Percentiles rank a stretch among this genome's conserved stretches.
These are phyloP conservation scores for Nakazawaea holstii DNA, from an alignment of 805 yeast species.

Conservation along the genomic window DNA sequence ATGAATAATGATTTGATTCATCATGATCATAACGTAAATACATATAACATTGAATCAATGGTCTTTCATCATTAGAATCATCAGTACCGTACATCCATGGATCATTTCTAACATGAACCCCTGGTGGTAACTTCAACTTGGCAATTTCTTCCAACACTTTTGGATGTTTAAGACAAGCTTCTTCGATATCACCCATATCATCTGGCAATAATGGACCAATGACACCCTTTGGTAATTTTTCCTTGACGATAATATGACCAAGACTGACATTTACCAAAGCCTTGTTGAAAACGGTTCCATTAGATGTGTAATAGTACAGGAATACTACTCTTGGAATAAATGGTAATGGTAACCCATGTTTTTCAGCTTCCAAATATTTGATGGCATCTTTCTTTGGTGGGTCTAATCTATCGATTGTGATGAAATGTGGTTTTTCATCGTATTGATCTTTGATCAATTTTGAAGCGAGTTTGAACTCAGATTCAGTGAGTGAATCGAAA, in stretches of 20 bases:
- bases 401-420: constrained; percentile 63
- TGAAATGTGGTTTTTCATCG: constrained; percentile 52
- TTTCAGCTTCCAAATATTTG: constrained; percentile 64
- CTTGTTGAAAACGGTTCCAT: constrained; percentile 50
- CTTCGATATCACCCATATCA: constrained; percentile 53
- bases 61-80: constrained; percentile 51
- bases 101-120: constrained; percentile 53
- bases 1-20: constrained; percentile 72
- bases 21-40: constrained; percentile 63
- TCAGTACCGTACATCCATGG: constrained; percentile 90
- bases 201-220: constrained; percentile 72
- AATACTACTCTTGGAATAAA: constrained; percentile 64
- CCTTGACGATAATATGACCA: constrained; percentile 56
- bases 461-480: constrained; percentile 51
- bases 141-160: constrained; percentile 56
- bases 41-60: constrained; percentile 68
- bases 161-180: constrained; percentile 47
- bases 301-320: constrained; percentile 52
- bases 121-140: constrained; percentile 57
- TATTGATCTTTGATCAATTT: constrained; percentile 56
- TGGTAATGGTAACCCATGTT: constrained; percentile 46
- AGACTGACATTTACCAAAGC: constrained; percentile 63
- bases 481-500: constrained; percentile 54
- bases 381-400: constrained; percentile 76
- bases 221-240: constrained; percentile 51